These are phyloP conservation scores for Fraxinus platypoda DNA, from an alignment of 305 asterid genomes.

Conservation along the genomic window DNA sequence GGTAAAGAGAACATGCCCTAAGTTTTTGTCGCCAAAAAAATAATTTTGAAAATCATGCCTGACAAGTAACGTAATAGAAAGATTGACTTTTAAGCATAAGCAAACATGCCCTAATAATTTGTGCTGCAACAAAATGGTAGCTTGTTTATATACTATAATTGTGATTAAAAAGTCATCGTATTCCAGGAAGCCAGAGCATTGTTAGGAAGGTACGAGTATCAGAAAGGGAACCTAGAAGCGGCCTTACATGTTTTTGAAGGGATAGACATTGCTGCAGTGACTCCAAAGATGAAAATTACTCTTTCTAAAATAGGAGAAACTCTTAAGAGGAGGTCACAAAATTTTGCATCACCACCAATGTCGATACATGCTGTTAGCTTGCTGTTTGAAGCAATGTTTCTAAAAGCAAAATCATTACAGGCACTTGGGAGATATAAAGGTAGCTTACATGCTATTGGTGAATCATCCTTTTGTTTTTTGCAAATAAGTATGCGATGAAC, in stretches of 20 bases:
- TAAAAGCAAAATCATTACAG: slow-evolving; percentile 81
- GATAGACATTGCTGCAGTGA: slow-evolving; percentile 68
- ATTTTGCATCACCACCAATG: slow-evolving; percentile 57
- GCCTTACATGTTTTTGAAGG: slow-evolving; percentile 96
- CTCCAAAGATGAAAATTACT: slow-evolving; percentile 74
- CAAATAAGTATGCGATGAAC: neutral
- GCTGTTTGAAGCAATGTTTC: slow-evolving; percentile 77
- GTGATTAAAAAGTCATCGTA: slow-evolving; percentile 11
- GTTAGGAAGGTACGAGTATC: slow-evolving; percentile 92
- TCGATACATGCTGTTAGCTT: slow-evolving; percentile 79
- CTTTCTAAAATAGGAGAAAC: slow-evolving; percentile 55
- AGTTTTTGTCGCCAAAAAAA: neutral
- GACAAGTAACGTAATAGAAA: neutral
- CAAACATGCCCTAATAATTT: neutral
- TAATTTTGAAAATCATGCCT: neutral
- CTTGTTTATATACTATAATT: neutral
- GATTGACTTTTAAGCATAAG: neutral
- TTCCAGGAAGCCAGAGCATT: slow-evolving; percentile 95
- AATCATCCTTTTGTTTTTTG: neutral
- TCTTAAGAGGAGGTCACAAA: slow-evolving; percentile 53
- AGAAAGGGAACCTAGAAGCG: slow-evolving; percentile 86
- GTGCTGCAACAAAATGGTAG: neutral
- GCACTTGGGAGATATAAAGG: slow-evolving; percentile 89
- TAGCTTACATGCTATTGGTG: slow-evolving; percentile 24
- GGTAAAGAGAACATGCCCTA: too few species aligned